These are phyloP conservation scores for Pleurotus djamor DNA, from an alignment of 768 basidiomycete genomes.

Conservation along the genomic window DNA sequence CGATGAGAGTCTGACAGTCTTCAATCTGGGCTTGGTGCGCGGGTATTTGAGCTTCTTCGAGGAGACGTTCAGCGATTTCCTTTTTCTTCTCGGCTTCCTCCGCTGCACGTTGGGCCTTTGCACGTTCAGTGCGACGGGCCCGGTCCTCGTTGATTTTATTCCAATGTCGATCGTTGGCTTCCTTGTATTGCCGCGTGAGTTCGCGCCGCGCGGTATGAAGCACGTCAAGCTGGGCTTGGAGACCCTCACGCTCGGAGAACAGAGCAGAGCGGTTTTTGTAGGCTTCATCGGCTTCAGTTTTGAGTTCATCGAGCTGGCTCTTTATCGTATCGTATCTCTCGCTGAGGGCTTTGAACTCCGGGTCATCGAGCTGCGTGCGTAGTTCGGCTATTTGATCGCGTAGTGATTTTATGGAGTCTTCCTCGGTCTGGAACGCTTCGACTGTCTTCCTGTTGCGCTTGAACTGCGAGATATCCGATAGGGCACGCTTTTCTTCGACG, in stretches of 20 bases:
- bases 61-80: slow-evolving; percentile 75
- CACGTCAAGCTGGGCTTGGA: slow-evolving; percentile 67
- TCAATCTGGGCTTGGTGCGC: slow-evolving; percentile 94
- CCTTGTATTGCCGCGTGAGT: slow-evolving; percentile 66
- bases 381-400: slow-evolving; percentile 74
- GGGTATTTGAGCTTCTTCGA: slow-evolving; percentile 88
- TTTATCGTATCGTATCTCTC: slow-evolving; percentile 83
- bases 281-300: slow-evolving; percentile 83
- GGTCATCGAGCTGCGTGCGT: slow-evolving; percentile 84
- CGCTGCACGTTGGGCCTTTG: slow-evolving; percentile 70
- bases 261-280: slow-evolving; percentile 80
- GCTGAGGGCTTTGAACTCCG: slow-evolving; percentile 76
- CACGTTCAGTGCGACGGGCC: slow-evolving; percentile 76
- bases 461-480: slow-evolving; percentile 80
- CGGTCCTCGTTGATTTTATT: slow-evolving; percentile 86
- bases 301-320: slow-evolving; percentile 81
- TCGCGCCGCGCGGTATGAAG: slow-evolving; percentile 81
- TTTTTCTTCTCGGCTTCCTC: slow-evolving; percentile 79
- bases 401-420: slow-evolving; percentile 81
- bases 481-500: slow-evolving; percentile 92
- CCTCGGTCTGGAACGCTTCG: slow-evolving; percentile 78
- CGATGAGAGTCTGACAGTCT: slow-evolving; percentile 92
- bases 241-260: slow-evolving; percentile 78
- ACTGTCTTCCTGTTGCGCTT: slow-evolving; percentile 74
- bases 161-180: slow-evolving; percentile 82